Conservation (phyloP, 129 eudicot genomes). For the Flaveria robusta region DNA sequence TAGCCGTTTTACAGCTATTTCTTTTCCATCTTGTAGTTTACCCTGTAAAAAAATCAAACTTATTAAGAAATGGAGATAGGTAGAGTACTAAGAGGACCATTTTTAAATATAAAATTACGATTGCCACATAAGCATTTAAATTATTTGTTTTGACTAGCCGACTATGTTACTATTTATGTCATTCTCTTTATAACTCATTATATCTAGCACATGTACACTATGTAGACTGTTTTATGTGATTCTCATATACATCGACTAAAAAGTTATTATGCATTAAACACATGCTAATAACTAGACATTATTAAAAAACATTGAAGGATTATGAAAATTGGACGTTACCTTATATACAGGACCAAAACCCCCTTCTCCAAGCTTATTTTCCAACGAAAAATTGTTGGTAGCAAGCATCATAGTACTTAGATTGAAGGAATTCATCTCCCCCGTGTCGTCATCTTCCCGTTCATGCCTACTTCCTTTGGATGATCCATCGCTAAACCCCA, state of each 20-base stretch:
- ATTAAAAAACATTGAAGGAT: not conserved
- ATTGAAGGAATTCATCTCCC: constrained; percentile 26
- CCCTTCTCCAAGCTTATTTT: constrained; percentile 53
- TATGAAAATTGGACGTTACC: constrained; percentile 5
- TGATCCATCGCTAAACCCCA: constrained; percentile 8
- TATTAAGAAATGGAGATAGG: too few relatives aligned
- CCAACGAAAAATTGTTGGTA: constrained; percentile 38
- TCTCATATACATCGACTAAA: too few relatives aligned
- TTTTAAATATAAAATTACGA: too few relatives aligned
- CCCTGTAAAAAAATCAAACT: constrained; percentile 13
- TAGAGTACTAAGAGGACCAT: too few relatives aligned
- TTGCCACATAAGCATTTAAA: too few relatives aligned
- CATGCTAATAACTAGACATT: too few relatives aligned
- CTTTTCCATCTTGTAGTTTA: constrained; percentile 39
- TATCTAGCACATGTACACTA: too few relatives aligned
- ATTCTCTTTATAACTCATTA: too few relatives aligned
- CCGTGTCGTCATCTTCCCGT: constrained; percentile 32
- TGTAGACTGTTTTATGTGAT: too few relatives aligned
- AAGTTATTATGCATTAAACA: too few relatives aligned
- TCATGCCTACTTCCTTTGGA: not conserved
- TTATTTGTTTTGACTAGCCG: too few relatives aligned
- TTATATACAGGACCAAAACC: constrained; percentile 60
- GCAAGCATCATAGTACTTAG: constrained; percentile 26
- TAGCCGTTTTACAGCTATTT: constrained; percentile 52
- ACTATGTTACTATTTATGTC: too few relatives aligned